Conservation (phyloP, 305 asterid genomes). For the Fraxinus paxiana region DNA sequence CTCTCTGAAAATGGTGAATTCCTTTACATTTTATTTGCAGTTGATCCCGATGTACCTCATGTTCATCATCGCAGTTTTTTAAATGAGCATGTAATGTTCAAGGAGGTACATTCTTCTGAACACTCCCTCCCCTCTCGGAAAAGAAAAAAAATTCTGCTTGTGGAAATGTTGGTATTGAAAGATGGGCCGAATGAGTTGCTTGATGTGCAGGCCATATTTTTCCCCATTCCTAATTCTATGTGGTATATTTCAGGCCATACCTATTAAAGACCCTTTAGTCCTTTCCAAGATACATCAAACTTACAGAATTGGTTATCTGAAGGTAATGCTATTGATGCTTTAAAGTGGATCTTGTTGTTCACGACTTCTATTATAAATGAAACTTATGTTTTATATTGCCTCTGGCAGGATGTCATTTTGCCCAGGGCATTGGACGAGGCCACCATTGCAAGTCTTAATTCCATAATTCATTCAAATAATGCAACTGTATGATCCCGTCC, state of each 20-base stretch:
- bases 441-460: conserved; percentile 60
- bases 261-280: conserved; percentile 74
- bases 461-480: conserved; percentile 77
- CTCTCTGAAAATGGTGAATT: conserved; percentile 22
- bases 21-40: conserved; percentile 42
- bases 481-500: conserved; percentile 60
- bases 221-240: conserved; percentile 16
- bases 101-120: conserved; percentile 56
- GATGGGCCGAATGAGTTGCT: conserved; percentile 10
- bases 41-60: conserved; percentile 76
- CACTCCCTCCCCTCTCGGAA: not conserved
- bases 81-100: conserved; percentile 79
- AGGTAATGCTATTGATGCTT: conserved; percentile 46
- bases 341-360: conserved; percentile 7
- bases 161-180: conserved; percentile 10
- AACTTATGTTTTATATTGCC: conserved; percentile 30
- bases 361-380: conserved; percentile 11
- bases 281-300: conserved; percentile 94
- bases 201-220: conserved; percentile 4
- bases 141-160: not conserved
- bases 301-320: conserved; percentile 80
- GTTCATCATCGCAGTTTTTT: conserved; percentile 78
- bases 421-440: conserved; percentile 79
- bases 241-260: conserved; percentile 62
- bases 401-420: conserved; percentile 80